A percentile compares a stretch with the other conserved stretches of the same genome.
Evolutionary conservation across 495 filamentous ascomycete species (phyloP).

Genomic region (Penicillium silybi): DNA sequence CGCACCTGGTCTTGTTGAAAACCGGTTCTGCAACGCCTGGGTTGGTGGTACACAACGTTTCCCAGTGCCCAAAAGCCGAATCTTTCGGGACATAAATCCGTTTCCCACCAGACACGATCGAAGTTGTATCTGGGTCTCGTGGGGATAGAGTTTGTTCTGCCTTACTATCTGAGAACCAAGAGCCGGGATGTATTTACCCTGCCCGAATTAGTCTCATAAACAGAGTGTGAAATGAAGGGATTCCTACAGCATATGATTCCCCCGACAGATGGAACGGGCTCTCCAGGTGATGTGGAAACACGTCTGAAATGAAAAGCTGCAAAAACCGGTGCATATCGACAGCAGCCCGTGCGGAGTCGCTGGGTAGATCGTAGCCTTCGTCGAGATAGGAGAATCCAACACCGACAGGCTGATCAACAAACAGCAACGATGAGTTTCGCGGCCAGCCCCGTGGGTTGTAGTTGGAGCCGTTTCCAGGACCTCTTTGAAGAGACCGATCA

Average conservation of each 20-base stretch:
- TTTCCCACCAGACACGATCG: slow-evolving; percentile 40
- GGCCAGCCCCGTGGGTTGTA: slow-evolving; percentile 1
- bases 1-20: slow-evolving; percentile 41
- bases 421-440: slow-evolving; percentile 27
- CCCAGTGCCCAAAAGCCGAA: slow-evolving; percentile 37
- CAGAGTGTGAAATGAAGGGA: background rate
- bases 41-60: slow-evolving; percentile 44
- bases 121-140: slow-evolving; percentile 27
- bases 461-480: background rate
- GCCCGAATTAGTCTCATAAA: background rate
- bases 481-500: slow-evolving; percentile 37
- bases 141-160: slow-evolving; percentile 31
- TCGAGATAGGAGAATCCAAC: slow-evolving; percentile 44
- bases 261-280: background rate
- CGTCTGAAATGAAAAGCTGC: background rate
- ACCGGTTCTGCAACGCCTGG: slow-evolving; percentile 34
- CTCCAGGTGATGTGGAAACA: background rate
- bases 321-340: slow-evolving; percentile 31
- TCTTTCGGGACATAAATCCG: slow-evolving; percentile 35
- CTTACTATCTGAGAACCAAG: background rate
- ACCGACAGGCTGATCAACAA: slow-evolving; percentile 43
- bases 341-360: slow-evolving; percentile 25
- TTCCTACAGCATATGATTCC: background rate
- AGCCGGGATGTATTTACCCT: background rate
- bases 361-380: slow-evolving; percentile 22